These are phyloP conservation scores for Ascochyta fabae DNA, from an alignment of 2,329 filamentous ascomycete genomes.

Conservation along the genomic window DNA sequence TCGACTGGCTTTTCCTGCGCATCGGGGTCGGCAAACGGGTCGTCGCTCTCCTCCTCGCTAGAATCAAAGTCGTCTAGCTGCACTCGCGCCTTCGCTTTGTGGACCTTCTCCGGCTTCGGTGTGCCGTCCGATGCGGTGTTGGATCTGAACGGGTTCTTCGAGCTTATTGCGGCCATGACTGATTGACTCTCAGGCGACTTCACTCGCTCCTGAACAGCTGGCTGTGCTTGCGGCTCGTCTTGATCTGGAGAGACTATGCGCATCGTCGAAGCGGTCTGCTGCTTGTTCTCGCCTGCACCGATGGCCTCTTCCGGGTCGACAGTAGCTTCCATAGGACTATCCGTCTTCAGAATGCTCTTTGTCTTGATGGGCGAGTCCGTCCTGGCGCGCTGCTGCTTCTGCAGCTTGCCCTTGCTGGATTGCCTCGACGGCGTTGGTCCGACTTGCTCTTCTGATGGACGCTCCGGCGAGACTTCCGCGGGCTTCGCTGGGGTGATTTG, in stretches of 20 bases:
- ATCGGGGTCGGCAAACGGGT: slow-evolving; percentile 52
- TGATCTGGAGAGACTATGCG: slow-evolving; percentile 43
- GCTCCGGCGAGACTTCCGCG: slow-evolving; percentile 38
- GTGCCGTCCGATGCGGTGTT: slow-evolving; percentile 52
- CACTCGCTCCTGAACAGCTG: slow-evolving; percentile 28
- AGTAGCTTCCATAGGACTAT: slow-evolving; percentile 37
- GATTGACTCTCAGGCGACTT: slow-evolving; percentile 29
- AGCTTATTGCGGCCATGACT: slow-evolving; percentile 31
- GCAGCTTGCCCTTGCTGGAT: slow-evolving; percentile 48
- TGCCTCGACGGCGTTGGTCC: slow-evolving; percentile 36
- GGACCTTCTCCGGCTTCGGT: slow-evolving; percentile 63
- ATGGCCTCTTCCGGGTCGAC: slow-evolving; percentile 20
- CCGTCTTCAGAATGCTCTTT: slow-evolving; percentile 41
- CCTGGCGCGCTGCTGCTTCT: slow-evolving; percentile 42
- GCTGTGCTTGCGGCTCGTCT: slow-evolving; percentile 5
- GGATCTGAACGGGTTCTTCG: slow-evolving; percentile 43
- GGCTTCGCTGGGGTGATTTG: slow-evolving; percentile 42
- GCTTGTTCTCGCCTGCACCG: slow-evolving; percentile 18
- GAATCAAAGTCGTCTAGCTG: slow-evolving; percentile 75
- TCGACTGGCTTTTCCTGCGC: slow-evolving; percentile 39
- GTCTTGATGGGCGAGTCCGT: slow-evolving; percentile 44
- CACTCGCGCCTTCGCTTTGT: slow-evolving; percentile 66
- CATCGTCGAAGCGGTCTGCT: slow-evolving; percentile 40
- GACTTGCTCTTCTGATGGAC: slow-evolving; percentile 39
- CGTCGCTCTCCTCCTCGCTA: slow-evolving; percentile 55